phyloP scores from a whole-genome alignment of 2,329 filamentous ascomycete species.

The Cladophialophora psammophila region DNA sequence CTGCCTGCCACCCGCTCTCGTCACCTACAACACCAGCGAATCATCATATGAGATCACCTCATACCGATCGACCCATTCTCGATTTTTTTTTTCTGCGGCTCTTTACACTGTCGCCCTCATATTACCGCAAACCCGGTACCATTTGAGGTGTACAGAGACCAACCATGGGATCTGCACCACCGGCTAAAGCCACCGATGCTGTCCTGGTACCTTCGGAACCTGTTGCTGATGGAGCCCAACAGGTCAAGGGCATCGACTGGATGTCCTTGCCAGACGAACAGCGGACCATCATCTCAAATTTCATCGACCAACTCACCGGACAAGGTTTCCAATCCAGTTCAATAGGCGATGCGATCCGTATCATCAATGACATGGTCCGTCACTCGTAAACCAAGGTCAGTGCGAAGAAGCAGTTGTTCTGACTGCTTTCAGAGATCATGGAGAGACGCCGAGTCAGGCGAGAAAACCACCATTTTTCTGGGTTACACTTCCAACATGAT shows the following conservation, averaged over 20 bases:
- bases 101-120: background rate
- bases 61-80: background rate
- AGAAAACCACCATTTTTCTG: conserved; percentile 90
- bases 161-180: conserved; percentile 53
- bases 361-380: conserved; percentile 92
- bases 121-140: background rate
- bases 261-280: conserved; percentile 74
- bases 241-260: conserved; percentile 92
- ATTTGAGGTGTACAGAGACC: background rate
- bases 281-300: conserved; percentile 82
- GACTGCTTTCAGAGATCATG: conserved; percentile 70
- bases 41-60: background rate
- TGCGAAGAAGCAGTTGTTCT: conserved; percentile 27
- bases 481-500: conserved; percentile 98
- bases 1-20: background rate
- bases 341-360: conserved; percentile 84
- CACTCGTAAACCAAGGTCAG: background rate
- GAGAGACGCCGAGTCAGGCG: conserved; percentile 78
- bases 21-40: background rate
- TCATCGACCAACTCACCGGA: conserved; percentile 79
- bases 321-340: conserved; percentile 88
- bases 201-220: conserved; percentile 85
- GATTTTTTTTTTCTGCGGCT: conserved; percentile 1
- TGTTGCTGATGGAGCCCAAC: conserved; percentile 77
- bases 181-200: conserved; percentile 73